These are phyloP conservation scores for Iberis pinnata DNA, from an alignment of 345 rosid species.

Conservation along the genomic window DNA sequence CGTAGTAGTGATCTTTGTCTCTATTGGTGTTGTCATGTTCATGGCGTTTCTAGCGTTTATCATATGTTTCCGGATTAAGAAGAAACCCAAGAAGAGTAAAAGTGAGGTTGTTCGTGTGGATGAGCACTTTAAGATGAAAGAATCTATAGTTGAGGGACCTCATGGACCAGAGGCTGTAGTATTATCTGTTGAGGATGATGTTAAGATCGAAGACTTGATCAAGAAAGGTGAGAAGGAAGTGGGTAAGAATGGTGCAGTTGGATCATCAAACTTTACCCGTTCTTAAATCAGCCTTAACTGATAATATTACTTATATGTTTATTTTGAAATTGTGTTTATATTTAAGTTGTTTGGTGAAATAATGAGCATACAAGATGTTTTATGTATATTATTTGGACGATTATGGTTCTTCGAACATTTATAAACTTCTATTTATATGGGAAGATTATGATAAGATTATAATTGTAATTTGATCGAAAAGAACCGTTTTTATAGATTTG, in stretches of 20 bases:
- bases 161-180: conserved; percentile 38
- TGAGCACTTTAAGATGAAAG: conserved; percentile 55
- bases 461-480: no score
- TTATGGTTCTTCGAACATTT: no score
- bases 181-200: conserved; percentile 53
- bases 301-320: neutral
- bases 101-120: conserved; percentile 31
- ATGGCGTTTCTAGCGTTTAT: conserved; percentile 42
- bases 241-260: no score
- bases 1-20: conserved; percentile 48
- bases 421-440: no score
- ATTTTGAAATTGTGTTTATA: conserved; percentile 4
- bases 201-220: conserved; percentile 39
- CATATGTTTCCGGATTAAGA: conserved; percentile 41
- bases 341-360: conserved; percentile 20
- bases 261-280: neutral
- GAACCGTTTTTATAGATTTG: no score
- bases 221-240: conserved; percentile 31
- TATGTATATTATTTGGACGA: neutral
- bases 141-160: conserved; percentile 46
- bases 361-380: neutral
- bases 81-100: conserved; percentile 43
- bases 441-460: no score
- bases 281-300: conserved; percentile 13
- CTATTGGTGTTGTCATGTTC: conserved; percentile 49